These are phyloP conservation scores for Fistulinella prunicolor DNA, from an alignment of 768 basidiomycete species.

Conservation along the genomic window DNA sequence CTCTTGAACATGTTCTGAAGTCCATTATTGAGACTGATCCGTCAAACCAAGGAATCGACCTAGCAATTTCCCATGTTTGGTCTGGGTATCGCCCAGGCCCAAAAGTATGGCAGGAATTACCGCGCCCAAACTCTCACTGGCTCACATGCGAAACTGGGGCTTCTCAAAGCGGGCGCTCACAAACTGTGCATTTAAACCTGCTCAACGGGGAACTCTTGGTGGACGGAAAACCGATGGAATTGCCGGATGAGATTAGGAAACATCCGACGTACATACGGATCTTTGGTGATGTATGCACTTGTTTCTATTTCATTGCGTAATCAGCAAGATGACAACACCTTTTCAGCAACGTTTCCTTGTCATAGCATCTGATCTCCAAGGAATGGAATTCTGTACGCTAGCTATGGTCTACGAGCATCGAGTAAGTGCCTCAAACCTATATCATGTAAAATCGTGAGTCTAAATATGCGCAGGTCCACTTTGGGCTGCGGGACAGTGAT, in stretches of 20 bases:
- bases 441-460: background rate
- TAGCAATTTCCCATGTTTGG: constrained; percentile 31
- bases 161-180: constrained; percentile 5
- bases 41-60: constrained; percentile 25
- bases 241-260: constrained; percentile 4
- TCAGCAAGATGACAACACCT: background rate
- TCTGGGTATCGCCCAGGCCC: constrained; percentile 20
- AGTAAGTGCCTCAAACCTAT: background rate
- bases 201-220: constrained; percentile 39
- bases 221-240: constrained; percentile 32
- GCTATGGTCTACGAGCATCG: constrained; percentile 7
- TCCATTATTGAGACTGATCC: constrained; percentile 7
- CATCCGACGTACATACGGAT: constrained; percentile 8
- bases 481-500: background rate
- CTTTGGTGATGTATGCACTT: constrained; percentile 9
- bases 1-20: constrained; percentile 20
- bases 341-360: constrained; percentile 2
- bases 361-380: constrained; percentile 9
- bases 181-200: constrained; percentile 37
- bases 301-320: background rate
- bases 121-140: constrained; percentile 27
- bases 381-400: constrained; percentile 14
- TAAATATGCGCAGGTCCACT: constrained; percentile 10
- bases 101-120: constrained; percentile 13
- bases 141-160: constrained; percentile 19